These are phyloP conservation scores for Nasturtium officinale DNA, from an alignment of 345 rosid species.

Conservation along the genomic window DNA sequence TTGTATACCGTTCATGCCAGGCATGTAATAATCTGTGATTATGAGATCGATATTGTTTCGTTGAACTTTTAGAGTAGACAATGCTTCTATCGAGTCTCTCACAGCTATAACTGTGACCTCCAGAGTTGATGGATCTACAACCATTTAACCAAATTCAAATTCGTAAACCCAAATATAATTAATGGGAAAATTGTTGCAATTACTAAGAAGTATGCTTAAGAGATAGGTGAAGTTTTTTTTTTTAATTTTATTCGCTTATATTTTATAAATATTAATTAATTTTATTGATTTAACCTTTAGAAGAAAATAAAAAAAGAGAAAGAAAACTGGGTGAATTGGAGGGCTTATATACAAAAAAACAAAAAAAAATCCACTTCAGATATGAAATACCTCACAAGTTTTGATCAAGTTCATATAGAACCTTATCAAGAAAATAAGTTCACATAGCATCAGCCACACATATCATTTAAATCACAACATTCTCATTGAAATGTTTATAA, in stretches of 20 bases:
- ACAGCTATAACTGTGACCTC: slow-evolving; percentile 49
- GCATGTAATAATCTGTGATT: slow-evolving; percentile 71
- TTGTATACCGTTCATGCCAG: slow-evolving; percentile 65
- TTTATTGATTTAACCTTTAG: not conserved
- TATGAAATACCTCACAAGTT: not conserved
- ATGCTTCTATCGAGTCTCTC: slow-evolving; percentile 51
- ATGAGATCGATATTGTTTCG: slow-evolving; percentile 54
- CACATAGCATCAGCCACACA: not conserved
- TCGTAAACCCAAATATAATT: not conserved
- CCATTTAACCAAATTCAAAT: slow-evolving; percentile 15
- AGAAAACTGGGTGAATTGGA: not conserved
- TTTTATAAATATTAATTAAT: not conserved
- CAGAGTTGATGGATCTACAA: slow-evolving; percentile 32
- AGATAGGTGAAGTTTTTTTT: not conserved
- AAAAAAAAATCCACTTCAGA: not conserved
- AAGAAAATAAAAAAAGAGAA: too few species aligned
- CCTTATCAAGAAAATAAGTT: too few species aligned
- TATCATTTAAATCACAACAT: not conserved
- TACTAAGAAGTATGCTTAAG: not conserved
- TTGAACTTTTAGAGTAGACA: slow-evolving; percentile 47
- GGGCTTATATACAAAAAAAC: not conserved
- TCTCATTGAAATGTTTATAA: not conserved
- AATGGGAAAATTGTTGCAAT: not conserved
- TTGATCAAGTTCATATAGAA: not conserved
- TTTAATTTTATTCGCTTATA: not conserved